These are phyloP conservation scores for Royoungia palumana DNA, from an alignment of 768 basidiomycete genomes.

Conservation along the genomic window DNA sequence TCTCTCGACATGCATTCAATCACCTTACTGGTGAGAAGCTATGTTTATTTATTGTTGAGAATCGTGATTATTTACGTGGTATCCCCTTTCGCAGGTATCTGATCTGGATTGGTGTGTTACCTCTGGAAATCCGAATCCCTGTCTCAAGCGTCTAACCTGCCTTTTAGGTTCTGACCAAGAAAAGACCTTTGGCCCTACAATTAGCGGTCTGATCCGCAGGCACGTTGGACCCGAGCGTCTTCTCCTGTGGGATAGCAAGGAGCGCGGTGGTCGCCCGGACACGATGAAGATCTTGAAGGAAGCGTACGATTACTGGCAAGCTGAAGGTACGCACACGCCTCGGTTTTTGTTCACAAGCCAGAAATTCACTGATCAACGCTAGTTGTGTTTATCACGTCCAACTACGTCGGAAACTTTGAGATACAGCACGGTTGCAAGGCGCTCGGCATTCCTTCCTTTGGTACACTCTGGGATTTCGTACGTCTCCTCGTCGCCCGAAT, in stretches of 20 bases:
- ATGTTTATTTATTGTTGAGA: neutral
- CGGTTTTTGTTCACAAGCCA: neutral
- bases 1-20: slow-evolving; percentile 75
- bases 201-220: slow-evolving; percentile 66
- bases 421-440: slow-evolving; percentile 77
- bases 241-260: slow-evolving; percentile 75
- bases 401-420: slow-evolving; percentile 72
- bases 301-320: slow-evolving; percentile 63
- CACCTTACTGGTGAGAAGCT: slow-evolving; percentile 56
- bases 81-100: slow-evolving; percentile 50
- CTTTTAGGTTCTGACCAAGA: slow-evolving; percentile 73
- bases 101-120: slow-evolving; percentile 65
- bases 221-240: slow-evolving; percentile 72
- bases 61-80: neutral
- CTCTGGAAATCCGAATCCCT: neutral
- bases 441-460: slow-evolving; percentile 63
- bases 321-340: slow-evolving; percentile 48
- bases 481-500: slow-evolving; percentile 11
- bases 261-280: slow-evolving; percentile 70
- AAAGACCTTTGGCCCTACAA: slow-evolving; percentile 80
- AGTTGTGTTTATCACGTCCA: slow-evolving; percentile 86
- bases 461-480: slow-evolving; percentile 71
- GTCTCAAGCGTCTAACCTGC: slow-evolving; percentile 10
- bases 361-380: neutral
- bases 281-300: slow-evolving; percentile 74